A percentile compares a stretch with the other conserved stretches of the same genome.
Conservation (phyloP, 768 basidiomycete genomes). For the Phanerochaete carnosa region DNA sequence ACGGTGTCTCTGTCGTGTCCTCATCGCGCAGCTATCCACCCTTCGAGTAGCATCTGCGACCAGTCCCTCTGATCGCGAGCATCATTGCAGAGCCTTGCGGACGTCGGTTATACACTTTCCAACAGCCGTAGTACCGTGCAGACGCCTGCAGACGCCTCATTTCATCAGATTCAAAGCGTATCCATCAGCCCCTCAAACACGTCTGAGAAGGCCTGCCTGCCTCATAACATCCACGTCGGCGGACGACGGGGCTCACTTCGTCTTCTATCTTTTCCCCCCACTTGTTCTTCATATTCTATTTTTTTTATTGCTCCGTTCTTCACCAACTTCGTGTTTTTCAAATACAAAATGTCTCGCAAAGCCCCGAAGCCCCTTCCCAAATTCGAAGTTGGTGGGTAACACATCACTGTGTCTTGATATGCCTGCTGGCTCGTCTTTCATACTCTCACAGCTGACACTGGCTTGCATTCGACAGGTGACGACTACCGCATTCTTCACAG, state of each 20-base stretch:
- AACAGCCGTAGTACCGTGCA: background rate
- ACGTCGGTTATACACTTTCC: background rate
- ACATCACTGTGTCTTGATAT: background rate
- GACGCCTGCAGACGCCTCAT: background rate
- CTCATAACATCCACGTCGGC: background rate
- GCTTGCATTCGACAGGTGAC: constrained; percentile 42
- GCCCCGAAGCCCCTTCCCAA: constrained; percentile 63
- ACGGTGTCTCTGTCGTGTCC: background rate
- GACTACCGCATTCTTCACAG: constrained; percentile 72
- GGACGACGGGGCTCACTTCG: background rate
- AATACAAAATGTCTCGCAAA: constrained; percentile 50
- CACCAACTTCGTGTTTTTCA: background rate
- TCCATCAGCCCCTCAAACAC: constrained; percentile 1
- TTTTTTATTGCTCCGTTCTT: background rate
- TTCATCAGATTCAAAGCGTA: constrained; percentile 3
- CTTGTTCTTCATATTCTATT: background rate
- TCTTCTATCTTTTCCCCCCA: constrained; percentile 1
- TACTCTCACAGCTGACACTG: background rate
- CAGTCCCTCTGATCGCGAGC: background rate
- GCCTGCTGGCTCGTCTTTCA: background rate
- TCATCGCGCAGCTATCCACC: background rate
- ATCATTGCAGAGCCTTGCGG: background rate
- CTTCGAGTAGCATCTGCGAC: no score
- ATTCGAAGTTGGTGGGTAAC: constrained; percentile 61
- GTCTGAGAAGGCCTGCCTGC: background rate